Evolutionary conservation across 345 rosid genomes (phyloP), one percentile per base, ranked within the genome.

Genomic region (Pelargonium nanum): DNA sequence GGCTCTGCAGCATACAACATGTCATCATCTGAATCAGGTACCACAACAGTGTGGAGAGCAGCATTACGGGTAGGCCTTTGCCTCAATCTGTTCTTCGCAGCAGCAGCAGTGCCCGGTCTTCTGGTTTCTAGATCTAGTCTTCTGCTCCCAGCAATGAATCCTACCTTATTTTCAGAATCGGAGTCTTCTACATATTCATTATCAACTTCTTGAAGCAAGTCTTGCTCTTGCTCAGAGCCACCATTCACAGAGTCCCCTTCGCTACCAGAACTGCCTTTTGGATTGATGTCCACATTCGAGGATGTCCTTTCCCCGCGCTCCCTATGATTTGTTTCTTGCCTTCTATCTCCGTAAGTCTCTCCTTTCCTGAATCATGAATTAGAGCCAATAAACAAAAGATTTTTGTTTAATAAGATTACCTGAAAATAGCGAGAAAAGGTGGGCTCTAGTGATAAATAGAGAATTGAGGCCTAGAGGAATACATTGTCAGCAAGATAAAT

Each of bases 51-150:
- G 56, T 78, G 81, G 34, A 83, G 67, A 45, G 89, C 86, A 59
- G 85, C 74, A 80, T 79, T 85, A 26, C 68, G 70, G 0, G 65
- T 68, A 22, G 83, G 74, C 67, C 91, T 81, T 66, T 85, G 89
- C 72, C 91, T 77, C 73, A 74, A 57, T 63, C 75, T 73, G 45
- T 70, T 78, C 74, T 74, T 81, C 24, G 77, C 48, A 40, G 48
- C 17, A 10, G 48, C n/a, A n/a, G n/a, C n/a, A n/a, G n/a, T n/a
- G n/a, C n/a, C n/a, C n/a, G n/a, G n/a, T n/a, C n/a, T n/a, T n/a
- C n/a, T n/a, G n/a, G n/a, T n/a, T n/a, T n/a, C n/a, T n/a, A n/a
- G n/a, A n/a, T n/a, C n/a, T n/a, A n/a, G 48, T 15, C 48, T 40
- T 12, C 48, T 40, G 48, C 16, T 40, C 15, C 16, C 15, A 40